These are phyloP conservation scores for Beauveria sp. DNA, from an alignment of 2,329 filamentous ascomycete genomes.

Conservation along the genomic window DNA sequence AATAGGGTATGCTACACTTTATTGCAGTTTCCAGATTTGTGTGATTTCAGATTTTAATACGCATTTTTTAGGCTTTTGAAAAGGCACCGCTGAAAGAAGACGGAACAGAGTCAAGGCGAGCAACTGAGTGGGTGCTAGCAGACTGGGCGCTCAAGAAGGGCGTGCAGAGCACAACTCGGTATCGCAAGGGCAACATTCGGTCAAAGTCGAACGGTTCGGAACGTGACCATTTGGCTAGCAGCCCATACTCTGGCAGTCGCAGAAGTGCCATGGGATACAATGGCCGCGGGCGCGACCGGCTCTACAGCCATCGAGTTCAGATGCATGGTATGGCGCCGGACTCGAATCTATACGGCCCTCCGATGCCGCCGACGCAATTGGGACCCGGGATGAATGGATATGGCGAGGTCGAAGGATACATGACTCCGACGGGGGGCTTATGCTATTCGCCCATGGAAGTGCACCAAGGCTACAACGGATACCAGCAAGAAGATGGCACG, in stretches of 20 bases:
- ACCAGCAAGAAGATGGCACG: neutral
- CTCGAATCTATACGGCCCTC: neutral
- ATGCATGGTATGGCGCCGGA: neutral
- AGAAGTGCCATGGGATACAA: neutral
- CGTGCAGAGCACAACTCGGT: constrained; percentile 79
- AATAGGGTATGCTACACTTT: constrained; percentile 57
- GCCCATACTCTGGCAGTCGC: neutral
- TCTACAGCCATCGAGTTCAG: neutral
- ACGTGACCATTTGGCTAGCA: neutral
- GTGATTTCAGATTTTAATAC: constrained; percentile 10
- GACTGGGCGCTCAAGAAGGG: constrained; percentile 60
- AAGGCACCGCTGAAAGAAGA: constrained; percentile 34
- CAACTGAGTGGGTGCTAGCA: constrained; percentile 69
- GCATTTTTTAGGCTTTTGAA: constrained; percentile 28
- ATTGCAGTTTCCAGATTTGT: neutral
- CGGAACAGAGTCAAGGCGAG: constrained; percentile 42
- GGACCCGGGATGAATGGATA: neutral
- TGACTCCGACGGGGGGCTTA: neutral
- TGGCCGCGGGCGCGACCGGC: neutral
- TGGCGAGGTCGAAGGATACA: neutral
- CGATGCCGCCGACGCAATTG: neutral
- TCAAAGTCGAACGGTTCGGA: neutral
- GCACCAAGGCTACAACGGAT: neutral
- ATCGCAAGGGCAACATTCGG: constrained; percentile 38
- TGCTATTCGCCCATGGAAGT: neutral